Conservation (phyloP, 2,329 filamentous ascomycete species). For the Nothophoma quercina region DNA sequence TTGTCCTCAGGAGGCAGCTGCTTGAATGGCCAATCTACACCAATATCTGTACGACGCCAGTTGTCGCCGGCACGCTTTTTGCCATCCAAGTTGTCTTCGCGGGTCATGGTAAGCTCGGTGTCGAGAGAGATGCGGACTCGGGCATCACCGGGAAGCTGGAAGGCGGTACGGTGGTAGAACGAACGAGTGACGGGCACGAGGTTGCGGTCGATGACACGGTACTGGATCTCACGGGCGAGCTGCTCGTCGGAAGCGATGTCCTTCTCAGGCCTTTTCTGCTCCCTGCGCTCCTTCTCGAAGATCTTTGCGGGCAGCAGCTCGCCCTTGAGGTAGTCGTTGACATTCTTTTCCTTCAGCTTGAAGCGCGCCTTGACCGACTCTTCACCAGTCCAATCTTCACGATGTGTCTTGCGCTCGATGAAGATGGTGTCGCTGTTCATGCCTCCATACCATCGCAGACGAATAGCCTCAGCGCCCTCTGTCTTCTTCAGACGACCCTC, state of each 20-base stretch:
- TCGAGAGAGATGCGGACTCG: constrained; percentile 96
- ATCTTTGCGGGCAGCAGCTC: constrained; percentile 83
- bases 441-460: constrained; percentile 94
- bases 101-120: constrained; percentile 92
- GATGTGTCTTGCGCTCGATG: constrained; percentile 96
- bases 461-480: constrained; percentile 95
- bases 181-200: constrained; percentile 90
- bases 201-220: constrained; percentile 85
- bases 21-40: constrained; percentile 92
- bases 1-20: constrained; percentile 86
- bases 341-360: constrained; percentile 93
- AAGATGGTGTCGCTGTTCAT: constrained; percentile 97
- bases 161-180: constrained; percentile 98
- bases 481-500: constrained; percentile 95
- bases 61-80: constrained; percentile 79
- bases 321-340: constrained; percentile 88
- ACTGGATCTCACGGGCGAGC: constrained; percentile 90
- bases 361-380: constrained; percentile 99
- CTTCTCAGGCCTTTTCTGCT: constrained; percentile 91
- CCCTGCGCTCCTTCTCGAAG: constrained; percentile 96
- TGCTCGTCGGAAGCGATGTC: constrained; percentile 91
- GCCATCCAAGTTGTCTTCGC: constrained; percentile 94
- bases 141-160: constrained; percentile 95
- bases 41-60: constrained; percentile 97
- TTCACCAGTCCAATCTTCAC: constrained; percentile 98